Evolutionary conservation across 805 yeast species (phyloP).

Genomic region (Candida caryicola): DNA sequence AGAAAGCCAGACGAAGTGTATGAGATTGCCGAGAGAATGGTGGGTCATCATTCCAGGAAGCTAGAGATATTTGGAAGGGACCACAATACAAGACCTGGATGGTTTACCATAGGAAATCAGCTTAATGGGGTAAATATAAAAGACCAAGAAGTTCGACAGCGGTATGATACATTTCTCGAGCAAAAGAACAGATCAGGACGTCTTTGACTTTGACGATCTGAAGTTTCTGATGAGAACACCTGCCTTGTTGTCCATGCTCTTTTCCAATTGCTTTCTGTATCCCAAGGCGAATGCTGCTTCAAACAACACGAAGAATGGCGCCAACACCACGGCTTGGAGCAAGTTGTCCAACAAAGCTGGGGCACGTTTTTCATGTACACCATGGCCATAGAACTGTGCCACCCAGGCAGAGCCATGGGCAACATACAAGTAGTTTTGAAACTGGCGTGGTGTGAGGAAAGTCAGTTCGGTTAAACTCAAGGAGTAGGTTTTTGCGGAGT

Average conservation of each 20-base stretch:
- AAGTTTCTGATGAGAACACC: conserved; percentile 37
- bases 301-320: conserved; percentile 84
- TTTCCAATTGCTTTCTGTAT: conserved; percentile 48
- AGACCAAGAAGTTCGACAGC: conserved; percentile 54
- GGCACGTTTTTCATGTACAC: conserved; percentile 70
- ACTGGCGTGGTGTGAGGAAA: conserved; percentile 14
- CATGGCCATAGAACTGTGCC: conserved; percentile 87
- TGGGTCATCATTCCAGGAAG: conserved; percentile 73
- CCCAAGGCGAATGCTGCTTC: conserved; percentile 76
- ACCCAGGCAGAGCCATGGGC: conserved; percentile 66
- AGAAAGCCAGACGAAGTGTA: conserved; percentile 90
- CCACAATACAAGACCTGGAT: conserved; percentile 83
- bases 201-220: conserved; percentile 13
- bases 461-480: conserved; percentile 16
- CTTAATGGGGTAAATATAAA: conserved; percentile 55
- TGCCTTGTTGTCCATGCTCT: conserved; percentile 47
- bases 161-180: conserved; percentile 27
- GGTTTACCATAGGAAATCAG: conserved; percentile 85
- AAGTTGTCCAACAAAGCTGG: conserved; percentile 87
- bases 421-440: conserved; percentile 27
- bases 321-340: conserved; percentile 80
- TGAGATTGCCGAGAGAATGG: conserved; percentile 80
- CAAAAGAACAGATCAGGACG: not conserved
- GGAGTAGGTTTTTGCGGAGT: conserved; percentile 21
- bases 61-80: conserved; percentile 87